These are phyloP conservation scores for Pythium rhizo-oryzae DNA, from an alignment of 352 stramenopile genomes.

Conservation along the genomic window DNA sequence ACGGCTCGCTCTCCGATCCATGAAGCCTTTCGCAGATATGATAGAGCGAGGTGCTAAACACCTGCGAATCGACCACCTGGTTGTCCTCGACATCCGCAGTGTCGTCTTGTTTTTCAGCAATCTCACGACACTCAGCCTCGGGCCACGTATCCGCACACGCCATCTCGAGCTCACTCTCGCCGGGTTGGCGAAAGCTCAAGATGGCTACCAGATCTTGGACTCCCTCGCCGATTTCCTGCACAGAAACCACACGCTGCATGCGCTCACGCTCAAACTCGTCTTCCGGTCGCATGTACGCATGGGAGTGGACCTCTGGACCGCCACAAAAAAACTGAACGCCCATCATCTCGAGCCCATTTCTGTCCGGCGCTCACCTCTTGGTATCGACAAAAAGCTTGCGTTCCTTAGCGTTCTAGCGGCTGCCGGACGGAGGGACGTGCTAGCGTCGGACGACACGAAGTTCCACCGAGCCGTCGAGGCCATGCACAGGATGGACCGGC, in stretches of 20 bases:
- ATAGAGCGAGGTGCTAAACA: background rate
- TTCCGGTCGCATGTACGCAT: background rate
- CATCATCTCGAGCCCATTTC: slow-evolving; percentile 3
- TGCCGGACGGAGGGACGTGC: background rate
- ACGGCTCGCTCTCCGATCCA: background rate
- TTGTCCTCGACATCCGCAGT: background rate
- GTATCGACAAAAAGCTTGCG: slow-evolving; percentile 1
- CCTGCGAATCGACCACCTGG: background rate
- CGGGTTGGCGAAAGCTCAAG: background rate
- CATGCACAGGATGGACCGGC: background rate
- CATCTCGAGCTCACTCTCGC: background rate
- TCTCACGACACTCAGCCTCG: background rate
- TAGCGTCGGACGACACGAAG: background rate
- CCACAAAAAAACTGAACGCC: background rate
- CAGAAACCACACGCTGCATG: background rate
- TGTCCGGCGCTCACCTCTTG: background rate
- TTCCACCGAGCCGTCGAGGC: no score
- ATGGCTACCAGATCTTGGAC: background rate
- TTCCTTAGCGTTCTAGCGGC: slow-evolving; percentile 1
- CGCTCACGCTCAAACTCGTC: background rate
- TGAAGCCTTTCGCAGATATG: background rate
- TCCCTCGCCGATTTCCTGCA: background rate
- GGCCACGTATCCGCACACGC: background rate
- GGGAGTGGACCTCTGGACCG: background rate
- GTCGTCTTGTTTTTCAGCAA: background rate